Base-by-base conservation (phyloP, 495 filamentous ascomycete species). In the Friedmanniomyces simplex region DNA sequence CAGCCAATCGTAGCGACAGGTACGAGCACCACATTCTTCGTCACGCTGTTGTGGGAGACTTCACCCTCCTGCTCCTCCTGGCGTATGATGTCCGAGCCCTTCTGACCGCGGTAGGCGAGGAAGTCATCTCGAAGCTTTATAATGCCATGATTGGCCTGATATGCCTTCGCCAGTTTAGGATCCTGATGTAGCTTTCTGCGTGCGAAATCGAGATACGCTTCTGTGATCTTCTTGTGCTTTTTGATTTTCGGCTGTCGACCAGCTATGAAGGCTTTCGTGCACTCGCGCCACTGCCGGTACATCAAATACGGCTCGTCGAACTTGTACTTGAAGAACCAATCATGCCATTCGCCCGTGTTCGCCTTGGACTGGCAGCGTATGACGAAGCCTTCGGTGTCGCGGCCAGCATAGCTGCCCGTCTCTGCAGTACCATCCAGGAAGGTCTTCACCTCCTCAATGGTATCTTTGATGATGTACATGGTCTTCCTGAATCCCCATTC, bases 321-420 rank as follows among this genome's bases (percentile, higher is more conserved):
- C 73, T 98, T 98, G 79, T 89, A 98, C 69, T 98, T 98, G 83
- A 97, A 98, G 73, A 98, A 97, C 91, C 91, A 98, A 69, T 97
- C 88, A 18, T 79, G 74, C 72, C 81, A 93, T 1, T 65, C 65
- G 12, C 72, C 73, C 11, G 67, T 71, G 21, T 78, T 69, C 25
- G 61, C 56, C 52, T 76, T 76, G 58, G 82, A 79, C 67, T 88
- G 84, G 73, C 93, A 97, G 53, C 93, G 85, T 56, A 98, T 86
- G 53, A 98, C 93, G 62, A 98, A 98, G 2, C 93, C 93, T 69
- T 98, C 93, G 1, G 95, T 91, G 60, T 97, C 90, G 52, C 89
- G 84, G 10, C 88, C 91, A 60, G 84, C 83, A 71, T 91, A 96
- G 1, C 86, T 81, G 8, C 91, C 91, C 13, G 85, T 88, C 68